These are phyloP conservation scores for Carallia pectinifolia DNA, from an alignment of 345 rosid genomes.

Conservation along the genomic window DNA sequence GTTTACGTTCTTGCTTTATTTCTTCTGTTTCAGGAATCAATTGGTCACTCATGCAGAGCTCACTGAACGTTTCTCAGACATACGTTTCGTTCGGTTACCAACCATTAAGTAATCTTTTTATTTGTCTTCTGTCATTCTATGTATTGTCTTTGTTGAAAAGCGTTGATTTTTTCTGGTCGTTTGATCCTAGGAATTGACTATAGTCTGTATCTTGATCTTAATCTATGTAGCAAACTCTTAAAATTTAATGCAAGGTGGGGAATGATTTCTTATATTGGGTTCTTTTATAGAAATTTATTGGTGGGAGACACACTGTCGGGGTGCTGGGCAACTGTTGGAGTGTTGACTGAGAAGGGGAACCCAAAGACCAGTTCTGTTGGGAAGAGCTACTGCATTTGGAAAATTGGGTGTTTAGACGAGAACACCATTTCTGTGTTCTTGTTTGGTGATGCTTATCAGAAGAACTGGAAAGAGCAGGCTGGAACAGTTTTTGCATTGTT, in stretches of 20 bases:
- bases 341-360: constrained; percentile 72
- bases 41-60: constrained; percentile 55
- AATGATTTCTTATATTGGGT: constrained; percentile 12
- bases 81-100: constrained; percentile 70
- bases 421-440: constrained; percentile 67
- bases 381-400: constrained; percentile 71
- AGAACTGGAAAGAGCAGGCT: constrained; percentile 48
- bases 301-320: constrained; percentile 72
- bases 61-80: constrained; percentile 63
- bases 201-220: neutral
- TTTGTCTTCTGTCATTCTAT: neutral
- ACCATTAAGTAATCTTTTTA: constrained; percentile 54
- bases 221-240: neutral
- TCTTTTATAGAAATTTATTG: constrained; percentile 60
- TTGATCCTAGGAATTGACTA: neutral
- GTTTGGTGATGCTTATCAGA: constrained; percentile 81
- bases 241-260: neutral
- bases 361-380: constrained; percentile 76
- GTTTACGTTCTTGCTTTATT: neutral
- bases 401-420: constrained; percentile 62
- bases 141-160: neutral
- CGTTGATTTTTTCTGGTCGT: neutral
- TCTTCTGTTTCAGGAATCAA: constrained; percentile 51
- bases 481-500: constrained; percentile 81
- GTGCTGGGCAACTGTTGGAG: constrained; percentile 87